Conservation (phyloP, 495 filamentous ascomycete species). For the Cercophora sp. region DNA sequence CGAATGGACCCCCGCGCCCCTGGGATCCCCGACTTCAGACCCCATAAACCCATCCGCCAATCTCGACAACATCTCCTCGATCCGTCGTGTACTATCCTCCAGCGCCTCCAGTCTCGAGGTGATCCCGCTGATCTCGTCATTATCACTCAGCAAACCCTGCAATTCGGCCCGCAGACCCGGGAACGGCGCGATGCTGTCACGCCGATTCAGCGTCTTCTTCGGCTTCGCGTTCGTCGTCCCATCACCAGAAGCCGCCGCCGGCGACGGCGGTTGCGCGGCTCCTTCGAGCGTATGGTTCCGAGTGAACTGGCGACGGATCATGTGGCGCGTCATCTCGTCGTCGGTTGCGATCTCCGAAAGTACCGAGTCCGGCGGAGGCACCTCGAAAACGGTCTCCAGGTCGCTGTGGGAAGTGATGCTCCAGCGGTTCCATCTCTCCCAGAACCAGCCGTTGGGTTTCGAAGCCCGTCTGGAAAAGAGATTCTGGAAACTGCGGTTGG, state of each 20-base stretch:
- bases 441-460: conserved; percentile 26
- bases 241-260: background rate
- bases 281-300: conserved; percentile 26
- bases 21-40: conserved; percentile 1
- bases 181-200: conserved; percentile 46
- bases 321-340: conserved; percentile 47
- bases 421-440: conserved; percentile 49
- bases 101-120: conserved; percentile 32
- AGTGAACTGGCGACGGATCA: conserved; percentile 47
- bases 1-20: background rate
- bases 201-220: conserved; percentile 29
- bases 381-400: conserved; percentile 63
- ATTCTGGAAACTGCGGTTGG: conserved; percentile 13
- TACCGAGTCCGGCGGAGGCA: conserved; percentile 58
- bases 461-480: background rate
- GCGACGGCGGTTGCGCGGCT: conserved; percentile 11
- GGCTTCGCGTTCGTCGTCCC: background rate
- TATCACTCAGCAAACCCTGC: conserved; percentile 35
- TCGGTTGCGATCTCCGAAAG: conserved; percentile 51
- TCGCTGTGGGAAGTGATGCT: conserved; percentile 59
- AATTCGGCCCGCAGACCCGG: conserved; percentile 35
- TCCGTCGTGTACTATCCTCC: conserved; percentile 34
- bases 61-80: conserved; percentile 34
- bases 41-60: conserved; percentile 15
- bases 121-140: conserved; percentile 33